phyloP scores from a whole-genome alignment of 352 stramenopile genomes.

The Phytopythium oedochilum region DNA sequence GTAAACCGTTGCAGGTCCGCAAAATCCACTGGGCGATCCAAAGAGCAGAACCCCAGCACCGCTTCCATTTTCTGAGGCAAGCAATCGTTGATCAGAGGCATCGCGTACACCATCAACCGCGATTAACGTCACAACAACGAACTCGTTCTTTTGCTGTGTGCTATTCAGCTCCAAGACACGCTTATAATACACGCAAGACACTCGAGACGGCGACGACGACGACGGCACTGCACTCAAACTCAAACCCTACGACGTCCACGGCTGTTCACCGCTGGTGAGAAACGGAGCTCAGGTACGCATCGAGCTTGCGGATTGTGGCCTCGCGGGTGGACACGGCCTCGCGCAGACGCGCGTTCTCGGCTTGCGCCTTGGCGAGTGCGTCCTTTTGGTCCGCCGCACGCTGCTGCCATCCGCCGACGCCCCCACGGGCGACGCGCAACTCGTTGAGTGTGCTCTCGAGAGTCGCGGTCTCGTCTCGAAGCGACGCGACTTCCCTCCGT shows the following conservation, averaged over 20 bases:
- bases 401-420: slow-evolving; percentile 12
- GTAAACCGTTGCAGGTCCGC: no score
- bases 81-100: no score
- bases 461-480: slow-evolving; percentile 24
- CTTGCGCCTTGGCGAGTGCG: slow-evolving; percentile 22
- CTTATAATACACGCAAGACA: no score
- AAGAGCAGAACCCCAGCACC: no score
- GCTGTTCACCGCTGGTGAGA: slow-evolving; percentile 9
- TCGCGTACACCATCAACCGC: no score
- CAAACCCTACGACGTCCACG: neutral
- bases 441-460: slow-evolving; percentile 32
- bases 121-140: no score
- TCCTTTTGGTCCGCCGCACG: slow-evolving; percentile 18
- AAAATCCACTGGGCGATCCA: no score
- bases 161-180: no score
- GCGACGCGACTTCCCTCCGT: slow-evolving; percentile 41
- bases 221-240: no score
- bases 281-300: slow-evolving; percentile 19
- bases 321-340: slow-evolving; percentile 33
- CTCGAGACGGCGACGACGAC: no score
- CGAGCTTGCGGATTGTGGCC: slow-evolving; percentile 30
- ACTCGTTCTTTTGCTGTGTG: no score
- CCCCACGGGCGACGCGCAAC: slow-evolving; percentile 15
- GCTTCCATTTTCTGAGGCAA: no score
- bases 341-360: slow-evolving; percentile 43